Evolutionary conservation across 208 protist species (phyloP).

Genomic region (Plasmodiophora brassicae): DNA sequence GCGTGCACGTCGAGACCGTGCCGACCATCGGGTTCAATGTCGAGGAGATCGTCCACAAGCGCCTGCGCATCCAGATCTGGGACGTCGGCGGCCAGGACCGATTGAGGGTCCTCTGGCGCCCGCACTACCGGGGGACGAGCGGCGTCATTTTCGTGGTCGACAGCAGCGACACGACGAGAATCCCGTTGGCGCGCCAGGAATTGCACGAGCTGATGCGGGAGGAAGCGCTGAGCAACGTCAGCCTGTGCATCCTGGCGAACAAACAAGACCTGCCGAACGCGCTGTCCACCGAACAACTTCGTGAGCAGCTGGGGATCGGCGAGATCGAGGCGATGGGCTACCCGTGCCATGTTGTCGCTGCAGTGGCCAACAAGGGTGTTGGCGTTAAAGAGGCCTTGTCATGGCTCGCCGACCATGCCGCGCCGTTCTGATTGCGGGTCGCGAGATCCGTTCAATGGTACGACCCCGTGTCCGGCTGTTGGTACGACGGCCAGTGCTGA

Average conservation of each 20-base stretch:
- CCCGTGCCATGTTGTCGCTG: background rate
- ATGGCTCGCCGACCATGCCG: conserved; percentile 29
- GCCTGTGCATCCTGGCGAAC: conserved; percentile 51
- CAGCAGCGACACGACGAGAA: conserved; percentile 60
- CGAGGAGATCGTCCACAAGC: conserved; percentile 38
- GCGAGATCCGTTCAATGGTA: no score
- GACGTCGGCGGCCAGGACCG: conserved; percentile 86
- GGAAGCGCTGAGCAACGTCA: conserved; percentile 34
- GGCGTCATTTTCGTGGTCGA: conserved; percentile 94
- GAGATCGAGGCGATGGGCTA: background rate
- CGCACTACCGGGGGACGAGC: conserved; percentile 87
- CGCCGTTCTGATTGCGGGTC: conserved; percentile 17
- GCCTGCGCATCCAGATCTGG: background rate
- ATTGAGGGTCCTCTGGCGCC: conserved; percentile 85
- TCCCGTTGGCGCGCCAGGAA: background rate
- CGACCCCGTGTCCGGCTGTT: no score
- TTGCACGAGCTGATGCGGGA: background rate
- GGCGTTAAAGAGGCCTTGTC: conserved; percentile 24
- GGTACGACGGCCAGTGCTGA: no score
- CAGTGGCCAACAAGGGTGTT: conserved; percentile 28
- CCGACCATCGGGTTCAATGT: conserved; percentile 65
- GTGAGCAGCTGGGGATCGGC: conserved; percentile 37
- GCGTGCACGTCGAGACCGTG: conserved; percentile 54
- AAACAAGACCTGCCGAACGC: conserved; percentile 53
- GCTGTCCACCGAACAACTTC: conserved; percentile 42